A percentile compares a stretch with the other conserved stretches of the same genome.
These are phyloP conservation scores for Myxozyma vanderwaltii DNA, from an alignment of 805 yeast species.

Conservation along the genomic window DNA sequence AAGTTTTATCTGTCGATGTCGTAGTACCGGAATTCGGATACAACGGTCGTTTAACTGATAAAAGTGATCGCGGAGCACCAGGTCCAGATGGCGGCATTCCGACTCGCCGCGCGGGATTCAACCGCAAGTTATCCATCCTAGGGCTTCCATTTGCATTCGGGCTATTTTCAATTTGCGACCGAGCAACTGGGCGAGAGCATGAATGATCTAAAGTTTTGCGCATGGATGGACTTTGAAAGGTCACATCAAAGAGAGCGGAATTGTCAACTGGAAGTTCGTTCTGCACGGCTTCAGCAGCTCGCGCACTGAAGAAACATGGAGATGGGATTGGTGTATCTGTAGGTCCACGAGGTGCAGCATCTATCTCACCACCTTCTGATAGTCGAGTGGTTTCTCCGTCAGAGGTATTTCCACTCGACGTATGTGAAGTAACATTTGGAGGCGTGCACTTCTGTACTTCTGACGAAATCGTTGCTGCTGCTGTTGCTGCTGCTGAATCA, in stretches of 20 bases:
- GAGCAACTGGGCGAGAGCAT: slow-evolving; percentile 35
- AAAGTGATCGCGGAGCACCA: neutral
- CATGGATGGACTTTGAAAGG: slow-evolving; percentile 36
- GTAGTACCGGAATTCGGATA: neutral
- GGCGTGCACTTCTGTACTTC: neutral
- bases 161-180: slow-evolving; percentile 4
- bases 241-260: slow-evolving; percentile 35
- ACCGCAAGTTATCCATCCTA: slow-evolving; percentile 8
- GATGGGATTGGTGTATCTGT: neutral
- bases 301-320: slow-evolving; percentile 37
- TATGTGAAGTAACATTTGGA: neutral
- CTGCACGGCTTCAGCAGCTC: slow-evolving; percentile 39
- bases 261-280: slow-evolving; percentile 33
- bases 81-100: slow-evolving; percentile 15
- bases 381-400: neutral
- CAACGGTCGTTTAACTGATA: slow-evolving; percentile 11
- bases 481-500: neutral
- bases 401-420: neutral
- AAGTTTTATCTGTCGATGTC: neutral
- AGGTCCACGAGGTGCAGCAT: neutral
- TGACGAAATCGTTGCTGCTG: neutral
- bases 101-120: slow-evolving; percentile 3
- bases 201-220: slow-evolving; percentile 39
- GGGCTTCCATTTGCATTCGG: neutral
- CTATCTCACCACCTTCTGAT: neutral